Evolutionary conservation across 2,329 filamentous ascomycete genomes (phyloP), one percentile per base, ranked within the genome.

Genomic region (Aplosporella prunicola): DNA sequence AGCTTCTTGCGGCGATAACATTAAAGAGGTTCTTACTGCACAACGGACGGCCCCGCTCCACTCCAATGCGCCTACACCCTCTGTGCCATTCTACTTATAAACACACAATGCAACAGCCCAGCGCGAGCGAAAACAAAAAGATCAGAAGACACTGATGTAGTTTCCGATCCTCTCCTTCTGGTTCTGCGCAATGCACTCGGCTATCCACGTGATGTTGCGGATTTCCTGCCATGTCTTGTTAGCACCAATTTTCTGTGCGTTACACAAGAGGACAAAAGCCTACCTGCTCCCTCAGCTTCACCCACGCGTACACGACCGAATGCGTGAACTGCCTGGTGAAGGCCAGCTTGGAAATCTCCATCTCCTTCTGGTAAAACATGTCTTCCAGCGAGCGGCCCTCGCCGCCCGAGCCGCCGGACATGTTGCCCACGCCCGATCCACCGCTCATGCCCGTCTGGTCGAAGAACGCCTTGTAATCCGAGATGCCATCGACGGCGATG

Each of bases 121-220:
- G n/a, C n/a, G n/a, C n/a, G n/a, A n/a, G n/a, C n/a, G n/a, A n/a
- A n/a, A n/a, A n/a, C n/a, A n/a, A n/a, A n/a, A 40, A n/a, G 11
- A 26, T 41, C 24, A 94, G 66, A 98, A 94, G 45, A 96, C 91
- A 64, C 87, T 94, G 61, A 98, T 98, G 65, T 93, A 98, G 67
- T 96, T 98, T 51, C 85, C 83, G 60, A 98, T 96, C 58, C 91
- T 78, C 64, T 98, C 91, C 70, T 98, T 98, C 66, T 98, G 91
- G 69, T 94, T 95, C 67, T 98, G 91, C 39, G 91, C 91, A 74
- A 98, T 98, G 67, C 91, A 98, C 65, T 98, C 91, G 15, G 91
- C 82, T 62, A 98, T 98, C 91, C 91, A 98, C 35, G 91, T 96
- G 56, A 98, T 94, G 65, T 98, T 98, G 48, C 91, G 83, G 53